phyloP scores from a whole-genome alignment of 352 stramenopile genomes.

The Pilasporangium apinafurcum region DNA sequence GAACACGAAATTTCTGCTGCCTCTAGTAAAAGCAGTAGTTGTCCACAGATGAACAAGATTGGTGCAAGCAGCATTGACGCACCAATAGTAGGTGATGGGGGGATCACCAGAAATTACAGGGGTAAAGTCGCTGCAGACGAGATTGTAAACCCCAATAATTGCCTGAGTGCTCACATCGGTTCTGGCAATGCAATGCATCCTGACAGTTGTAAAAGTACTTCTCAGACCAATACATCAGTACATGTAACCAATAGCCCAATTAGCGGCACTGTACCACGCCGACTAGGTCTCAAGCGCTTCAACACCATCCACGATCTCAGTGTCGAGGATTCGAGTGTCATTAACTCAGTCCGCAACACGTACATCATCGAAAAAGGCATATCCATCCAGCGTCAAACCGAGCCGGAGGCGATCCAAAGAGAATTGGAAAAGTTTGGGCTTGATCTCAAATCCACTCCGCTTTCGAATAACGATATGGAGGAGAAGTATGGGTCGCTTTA shows the following conservation, averaged over 20 bases:
- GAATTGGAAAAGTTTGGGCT: slow-evolving; percentile 64
- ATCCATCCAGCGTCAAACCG: slow-evolving; percentile 43
- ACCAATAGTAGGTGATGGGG: too few relatives aligned
- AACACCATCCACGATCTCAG: slow-evolving; percentile 57
- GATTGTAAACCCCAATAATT: background rate
- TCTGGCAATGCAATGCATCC: too few relatives aligned
- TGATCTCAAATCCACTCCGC: background rate
- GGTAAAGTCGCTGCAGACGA: too few relatives aligned
- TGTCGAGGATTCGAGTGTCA: slow-evolving; percentile 30
- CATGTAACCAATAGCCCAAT: too few relatives aligned
- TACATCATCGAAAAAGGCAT: slow-evolving; percentile 75
- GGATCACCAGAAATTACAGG: too few relatives aligned
- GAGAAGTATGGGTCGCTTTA: slow-evolving; percentile 53
- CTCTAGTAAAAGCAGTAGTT: background rate
- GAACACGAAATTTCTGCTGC: slow-evolving; percentile 17
- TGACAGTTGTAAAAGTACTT: too few relatives aligned
- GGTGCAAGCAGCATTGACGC: too few relatives aligned
- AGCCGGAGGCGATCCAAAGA: slow-evolving; percentile 18
- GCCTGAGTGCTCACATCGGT: too few relatives aligned
- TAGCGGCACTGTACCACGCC: too few relatives aligned
- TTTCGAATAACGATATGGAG: slow-evolving; percentile 10
- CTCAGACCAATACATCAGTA: too few relatives aligned
- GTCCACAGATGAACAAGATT: background rate
- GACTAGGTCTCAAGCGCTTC: slow-evolving; percentile 6
- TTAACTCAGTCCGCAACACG: slow-evolving; percentile 47